Percentiles rank a stretch among this genome's conserved stretches.
phyloP scores from a whole-genome alignment of 2,329 filamentous ascomycete genomes.

The Aspergillus quadricinctus region DNA sequence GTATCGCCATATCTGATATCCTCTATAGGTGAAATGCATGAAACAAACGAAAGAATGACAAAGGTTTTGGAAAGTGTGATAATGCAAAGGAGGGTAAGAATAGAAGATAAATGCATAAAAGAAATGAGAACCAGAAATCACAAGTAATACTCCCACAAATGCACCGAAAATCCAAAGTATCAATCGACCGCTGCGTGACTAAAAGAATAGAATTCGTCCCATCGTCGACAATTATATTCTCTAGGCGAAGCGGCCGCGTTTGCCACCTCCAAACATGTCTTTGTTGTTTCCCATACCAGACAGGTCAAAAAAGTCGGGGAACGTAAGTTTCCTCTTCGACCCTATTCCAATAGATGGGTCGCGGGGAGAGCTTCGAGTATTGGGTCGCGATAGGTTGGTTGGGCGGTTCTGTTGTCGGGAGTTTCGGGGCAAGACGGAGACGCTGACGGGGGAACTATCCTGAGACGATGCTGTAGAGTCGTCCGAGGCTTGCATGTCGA shows the following conservation, averaged over 20 bases:
- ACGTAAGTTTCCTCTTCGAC: slow-evolving; percentile 45
- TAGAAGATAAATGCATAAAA: slow-evolving; percentile 7
- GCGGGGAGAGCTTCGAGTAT: slow-evolving; percentile 33
- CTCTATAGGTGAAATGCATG: slow-evolving; percentile 30
- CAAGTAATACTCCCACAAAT: slow-evolving; percentile 32
- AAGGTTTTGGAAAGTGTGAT: slow-evolving; percentile 3
- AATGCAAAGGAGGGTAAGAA: slow-evolving; percentile 10
- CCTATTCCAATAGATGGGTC: slow-evolving; percentile 39
- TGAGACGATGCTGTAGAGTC: slow-evolving; percentile 24
- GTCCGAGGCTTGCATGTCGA: slow-evolving; percentile 43
- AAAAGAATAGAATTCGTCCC: slow-evolving; percentile 32
- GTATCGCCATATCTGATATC: slow-evolving; percentile 33
- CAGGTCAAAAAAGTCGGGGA: slow-evolving; percentile 49
- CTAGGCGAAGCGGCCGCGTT: slow-evolving; percentile 45
- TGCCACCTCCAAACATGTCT: slow-evolving; percentile 44
- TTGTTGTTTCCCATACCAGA: slow-evolving; percentile 41
- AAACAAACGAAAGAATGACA: slow-evolving; percentile 15
- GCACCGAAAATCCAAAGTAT: slow-evolving; percentile 24
- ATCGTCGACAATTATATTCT: slow-evolving; percentile 26
- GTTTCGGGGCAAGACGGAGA: slow-evolving; percentile 42
- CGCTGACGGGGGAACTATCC: slow-evolving; percentile 35
- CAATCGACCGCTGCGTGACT: slow-evolving; percentile 28
- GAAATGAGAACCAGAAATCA: slow-evolving; percentile 12
- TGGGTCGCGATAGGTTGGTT: slow-evolving; percentile 35
- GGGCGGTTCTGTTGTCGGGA: slow-evolving; percentile 37